Percentiles rank a stretch among this genome's conserved stretches.
phyloP scores from a whole-genome alignment of 192 early-diverging fungal genomes.

The Coemansia sp. region DNA sequence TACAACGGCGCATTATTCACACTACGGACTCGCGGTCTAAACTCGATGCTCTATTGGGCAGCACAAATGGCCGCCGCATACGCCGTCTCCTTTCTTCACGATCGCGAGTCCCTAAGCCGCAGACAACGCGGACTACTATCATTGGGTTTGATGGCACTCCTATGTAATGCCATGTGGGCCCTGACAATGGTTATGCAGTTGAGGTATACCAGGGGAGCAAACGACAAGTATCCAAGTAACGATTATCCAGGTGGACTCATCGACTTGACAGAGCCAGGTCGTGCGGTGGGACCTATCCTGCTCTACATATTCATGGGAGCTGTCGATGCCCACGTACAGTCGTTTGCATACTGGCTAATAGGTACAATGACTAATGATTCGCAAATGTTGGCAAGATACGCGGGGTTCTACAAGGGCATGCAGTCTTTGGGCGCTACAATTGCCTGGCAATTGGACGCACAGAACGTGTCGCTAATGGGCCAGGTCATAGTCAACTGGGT shows the following conservation, averaged over 20 bases:
- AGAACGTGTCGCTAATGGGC: slow-evolving; percentile 37
- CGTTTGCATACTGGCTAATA: slow-evolving; percentile 78
- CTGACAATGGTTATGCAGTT: slow-evolving; percentile 66
- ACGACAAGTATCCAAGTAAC: not conserved
- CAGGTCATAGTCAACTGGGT: slow-evolving; percentile 60
- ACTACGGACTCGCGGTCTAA: slow-evolving; percentile 70
- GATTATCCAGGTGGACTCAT: slow-evolving; percentile 52
- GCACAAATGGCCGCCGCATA: slow-evolving; percentile 76
- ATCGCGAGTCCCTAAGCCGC: slow-evolving; percentile 22
- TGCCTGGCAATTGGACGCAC: slow-evolving; percentile 70
- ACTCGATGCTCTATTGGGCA: slow-evolving; percentile 78
- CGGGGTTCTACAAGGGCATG: slow-evolving; percentile 86
- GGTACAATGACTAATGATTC: slow-evolving; percentile 80
- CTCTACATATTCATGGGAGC: slow-evolving; percentile 75
- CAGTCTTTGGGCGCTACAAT: slow-evolving; percentile 74
- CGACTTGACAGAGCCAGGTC: slow-evolving; percentile 47
- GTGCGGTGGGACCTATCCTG: slow-evolving; percentile 65
- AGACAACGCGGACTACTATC: slow-evolving; percentile 24
- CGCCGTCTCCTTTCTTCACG: slow-evolving; percentile 58
- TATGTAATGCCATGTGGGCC: slow-evolving; percentile 33
- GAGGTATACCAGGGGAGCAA: slow-evolving; percentile 40
- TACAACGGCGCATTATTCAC: slow-evolving; percentile 72
- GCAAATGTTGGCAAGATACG: slow-evolving; percentile 65
- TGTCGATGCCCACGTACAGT: slow-evolving; percentile 77
- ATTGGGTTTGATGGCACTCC: slow-evolving; percentile 7